Percentiles rank a stretch among this genome's conserved stretches.
phyloP scores from a whole-genome alignment of 352 stramenopile genomes.

The Phytopythium litorale region DNA sequence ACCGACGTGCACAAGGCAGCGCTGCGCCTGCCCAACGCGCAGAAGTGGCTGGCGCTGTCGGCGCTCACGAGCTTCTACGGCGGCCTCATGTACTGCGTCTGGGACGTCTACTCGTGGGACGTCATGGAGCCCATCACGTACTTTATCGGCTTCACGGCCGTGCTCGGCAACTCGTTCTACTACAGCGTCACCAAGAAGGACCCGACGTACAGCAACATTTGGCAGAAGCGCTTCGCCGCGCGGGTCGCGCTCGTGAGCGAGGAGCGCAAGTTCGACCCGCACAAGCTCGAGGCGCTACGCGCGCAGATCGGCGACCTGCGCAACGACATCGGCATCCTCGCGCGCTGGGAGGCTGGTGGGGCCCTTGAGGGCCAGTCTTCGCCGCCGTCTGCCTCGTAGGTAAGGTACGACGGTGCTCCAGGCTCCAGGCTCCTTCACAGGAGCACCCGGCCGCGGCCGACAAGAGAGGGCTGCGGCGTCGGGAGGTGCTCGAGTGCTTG shows the following conservation, averaged over 20 bases:
- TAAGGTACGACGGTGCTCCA: neutral
- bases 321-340: constrained; percentile 57
- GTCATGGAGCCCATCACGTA: constrained; percentile 90
- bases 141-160: constrained; percentile 86
- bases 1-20: constrained; percentile 39
- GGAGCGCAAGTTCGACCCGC: constrained; percentile 48
- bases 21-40: constrained; percentile 51
- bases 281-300: constrained; percentile 39
- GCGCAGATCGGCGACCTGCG: constrained; percentile 46
- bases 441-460: neutral
- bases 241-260: constrained; percentile 40
- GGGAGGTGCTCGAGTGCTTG: neutral
- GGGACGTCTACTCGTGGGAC: constrained; percentile 88
- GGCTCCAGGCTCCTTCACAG: neutral
- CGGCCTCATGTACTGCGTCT: constrained; percentile 75
- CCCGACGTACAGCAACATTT: constrained; percentile 82
- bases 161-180: constrained; percentile 81
- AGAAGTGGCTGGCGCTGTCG: constrained; percentile 67
- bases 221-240: constrained; percentile 59
- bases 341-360: constrained; percentile 39
- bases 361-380: neutral
- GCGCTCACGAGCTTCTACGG: constrained; percentile 68
- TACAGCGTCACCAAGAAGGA: constrained; percentile 74
- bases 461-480: neutral
- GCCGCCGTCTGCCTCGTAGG: neutral